A percentile compares a stretch with the other conserved stretches of the same genome.
These are phyloP conservation scores for Cyclaneusma minus DNA, from an alignment of 2,329 filamentous ascomycete genomes.

Conservation along the genomic window DNA sequence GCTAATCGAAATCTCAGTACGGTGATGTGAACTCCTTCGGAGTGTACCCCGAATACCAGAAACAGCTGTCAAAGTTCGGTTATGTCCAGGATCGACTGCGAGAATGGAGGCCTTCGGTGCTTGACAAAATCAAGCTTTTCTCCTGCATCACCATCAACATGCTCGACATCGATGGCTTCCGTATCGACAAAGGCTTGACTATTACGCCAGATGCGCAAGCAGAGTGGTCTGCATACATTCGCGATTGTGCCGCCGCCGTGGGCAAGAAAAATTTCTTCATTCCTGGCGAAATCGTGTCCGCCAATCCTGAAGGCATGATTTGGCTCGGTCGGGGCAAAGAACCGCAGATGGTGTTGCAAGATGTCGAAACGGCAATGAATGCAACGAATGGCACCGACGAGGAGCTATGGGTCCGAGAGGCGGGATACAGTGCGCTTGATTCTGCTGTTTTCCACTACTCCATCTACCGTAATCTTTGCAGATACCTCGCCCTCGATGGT, in stretches of 20 bases:
- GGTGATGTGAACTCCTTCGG: slow-evolving; percentile 49
- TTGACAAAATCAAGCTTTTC: slow-evolving; percentile 40
- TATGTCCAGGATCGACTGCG: slow-evolving; percentile 49
- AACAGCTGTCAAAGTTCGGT: slow-evolving; percentile 48
- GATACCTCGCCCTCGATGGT: slow-evolving; percentile 44
- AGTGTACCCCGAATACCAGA: slow-evolving; percentile 44
- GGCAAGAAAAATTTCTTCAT: slow-evolving; percentile 50
- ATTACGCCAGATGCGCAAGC: slow-evolving; percentile 45
- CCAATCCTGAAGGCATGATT: slow-evolving; percentile 42
- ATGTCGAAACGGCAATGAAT: slow-evolving; percentile 29
- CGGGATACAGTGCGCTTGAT: slow-evolving; percentile 37
- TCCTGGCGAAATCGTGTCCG: slow-evolving; percentile 46
- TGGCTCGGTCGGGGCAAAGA: slow-evolving; percentile 47
- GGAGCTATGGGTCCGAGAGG: slow-evolving; percentile 33
- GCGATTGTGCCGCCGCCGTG: slow-evolving; percentile 37
- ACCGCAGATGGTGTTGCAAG: slow-evolving; percentile 32
- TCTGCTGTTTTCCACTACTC: slow-evolving; percentile 48
- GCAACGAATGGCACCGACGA: slow-evolving; percentile 26
- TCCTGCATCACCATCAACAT: slow-evolving; percentile 46
- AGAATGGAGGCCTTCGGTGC: slow-evolving; percentile 43
- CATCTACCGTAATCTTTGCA: slow-evolving; percentile 43
- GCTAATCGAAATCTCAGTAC: slow-evolving; percentile 23
- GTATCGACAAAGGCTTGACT: slow-evolving; percentile 52
- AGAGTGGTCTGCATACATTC: slow-evolving; percentile 38
- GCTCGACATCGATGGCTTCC: slow-evolving; percentile 51